Conservation (phyloP, 164 flowering plant genomes). For the Vitis cinerea region DNA sequence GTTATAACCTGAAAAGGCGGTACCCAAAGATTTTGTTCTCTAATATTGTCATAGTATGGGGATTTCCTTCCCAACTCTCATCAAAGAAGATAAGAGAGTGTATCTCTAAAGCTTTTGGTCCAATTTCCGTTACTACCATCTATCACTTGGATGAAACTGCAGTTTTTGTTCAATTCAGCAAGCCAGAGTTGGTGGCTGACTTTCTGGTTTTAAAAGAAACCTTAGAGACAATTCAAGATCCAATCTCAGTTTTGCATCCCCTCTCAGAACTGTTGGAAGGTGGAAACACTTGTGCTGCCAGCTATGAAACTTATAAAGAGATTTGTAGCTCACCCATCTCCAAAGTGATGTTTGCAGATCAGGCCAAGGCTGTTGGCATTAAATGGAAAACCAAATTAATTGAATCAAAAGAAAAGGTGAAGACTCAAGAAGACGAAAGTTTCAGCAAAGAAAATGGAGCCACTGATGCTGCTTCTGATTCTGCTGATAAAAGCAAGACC, state of each 20-base stretch:
- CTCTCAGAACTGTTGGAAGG: conserved; percentile 64
- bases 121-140: conserved; percentile 46
- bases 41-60: conserved; percentile 74
- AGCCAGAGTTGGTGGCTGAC: conserved; percentile 49
- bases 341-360: conserved; percentile 65
- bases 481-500: conserved; percentile 4
- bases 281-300: conserved; percentile 59
- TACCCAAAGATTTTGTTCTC: conserved; percentile 36
- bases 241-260: conserved; percentile 74
- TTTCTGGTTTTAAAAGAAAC: conserved; percentile 63
- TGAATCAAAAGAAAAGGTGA: conserved; percentile 13
- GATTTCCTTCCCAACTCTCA: conserved; percentile 58
- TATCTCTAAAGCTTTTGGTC: conserved; percentile 63
- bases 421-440: conserved; percentile 6
- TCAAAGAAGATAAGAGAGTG: conserved; percentile 52
- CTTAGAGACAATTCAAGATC: conserved; percentile 46
- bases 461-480: background rate
- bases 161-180: conserved; percentile 73
- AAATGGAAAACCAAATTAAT: conserved; percentile 31
- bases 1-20: conserved; percentile 15
- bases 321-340: conserved; percentile 73
- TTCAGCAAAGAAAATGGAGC: conserved; percentile 1
- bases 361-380: conserved; percentile 62
- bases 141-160: conserved; percentile 74
- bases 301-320: conserved; percentile 69